Conservation (phyloP, 495 filamentous ascomycete genomes). For the Podospora australis region DNA sequence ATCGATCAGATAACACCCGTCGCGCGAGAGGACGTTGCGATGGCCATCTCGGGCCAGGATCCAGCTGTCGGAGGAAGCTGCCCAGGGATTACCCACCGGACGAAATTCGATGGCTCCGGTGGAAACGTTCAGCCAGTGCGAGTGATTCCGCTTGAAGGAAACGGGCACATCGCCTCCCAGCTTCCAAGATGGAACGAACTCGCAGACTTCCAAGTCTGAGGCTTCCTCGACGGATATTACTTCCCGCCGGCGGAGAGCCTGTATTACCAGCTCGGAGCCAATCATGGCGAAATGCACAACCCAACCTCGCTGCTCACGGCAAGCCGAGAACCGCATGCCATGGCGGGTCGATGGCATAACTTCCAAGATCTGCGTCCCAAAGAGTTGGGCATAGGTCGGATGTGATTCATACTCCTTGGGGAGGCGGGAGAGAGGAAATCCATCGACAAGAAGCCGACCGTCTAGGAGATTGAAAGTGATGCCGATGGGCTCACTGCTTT, state of each 20-base stretch:
- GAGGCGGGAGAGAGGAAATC: constrained; percentile 43
- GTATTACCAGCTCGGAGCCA: constrained; percentile 6
- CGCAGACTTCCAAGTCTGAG: constrained; percentile 17
- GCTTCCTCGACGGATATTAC: constrained; percentile 20
- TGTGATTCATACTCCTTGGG: constrained; percentile 42
- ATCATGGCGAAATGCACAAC: constrained; percentile 16
- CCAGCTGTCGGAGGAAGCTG: constrained; percentile 8
- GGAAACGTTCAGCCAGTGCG: constrained; percentile 45
- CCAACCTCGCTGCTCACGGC: constrained; percentile 16
- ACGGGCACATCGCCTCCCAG: constrained; percentile 41
- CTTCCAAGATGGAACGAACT: constrained; percentile 41
- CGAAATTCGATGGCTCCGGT: constrained; percentile 44
- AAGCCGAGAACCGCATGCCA: constrained; percentile 42
- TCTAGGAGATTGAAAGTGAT: constrained; percentile 51
- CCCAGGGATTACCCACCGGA: constrained; percentile 38
- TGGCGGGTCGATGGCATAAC: constrained; percentile 40
- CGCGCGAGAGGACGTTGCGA: neutral
- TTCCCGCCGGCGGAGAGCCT: constrained; percentile 6
- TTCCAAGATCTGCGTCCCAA: constrained; percentile 33
- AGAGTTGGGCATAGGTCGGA: constrained; percentile 25
- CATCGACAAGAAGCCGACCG: constrained; percentile 52
- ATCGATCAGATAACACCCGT: constrained; percentile 4
- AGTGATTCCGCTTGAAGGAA: constrained; percentile 38
- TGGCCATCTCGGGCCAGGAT: neutral
- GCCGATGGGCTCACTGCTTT: neutral